These are phyloP conservation scores for Obelidium mucronatum DNA, from an alignment of 192 early-diverging fungal species.

Conservation along the genomic window DNA sequence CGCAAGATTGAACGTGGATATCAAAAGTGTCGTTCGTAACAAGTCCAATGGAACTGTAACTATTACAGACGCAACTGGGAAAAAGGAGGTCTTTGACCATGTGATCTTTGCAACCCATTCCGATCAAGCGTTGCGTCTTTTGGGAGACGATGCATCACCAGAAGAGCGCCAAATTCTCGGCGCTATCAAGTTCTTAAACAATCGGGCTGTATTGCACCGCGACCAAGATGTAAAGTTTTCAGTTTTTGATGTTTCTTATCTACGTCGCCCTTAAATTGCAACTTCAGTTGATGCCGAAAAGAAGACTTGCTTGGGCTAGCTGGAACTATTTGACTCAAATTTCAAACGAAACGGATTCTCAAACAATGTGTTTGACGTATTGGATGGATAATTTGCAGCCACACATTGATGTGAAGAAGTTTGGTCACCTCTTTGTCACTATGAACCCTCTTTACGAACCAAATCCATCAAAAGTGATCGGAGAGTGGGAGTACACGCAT, in stretches of 20 bases:
- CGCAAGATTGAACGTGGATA: slow-evolving; percentile 44
- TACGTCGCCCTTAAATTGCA: background rate
- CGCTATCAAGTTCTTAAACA: slow-evolving; percentile 53
- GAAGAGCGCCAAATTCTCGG: slow-evolving; percentile 58
- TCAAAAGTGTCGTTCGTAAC: slow-evolving; percentile 45
- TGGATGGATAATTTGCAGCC: slow-evolving; percentile 72
- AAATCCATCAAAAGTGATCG: slow-evolving; percentile 44
- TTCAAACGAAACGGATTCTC: slow-evolving; percentile 38
- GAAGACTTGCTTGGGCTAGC: slow-evolving; percentile 51
- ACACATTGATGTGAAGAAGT: slow-evolving; percentile 46
- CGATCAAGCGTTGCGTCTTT: slow-evolving; percentile 61
- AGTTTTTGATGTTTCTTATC: slow-evolving; percentile 15
- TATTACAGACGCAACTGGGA: slow-evolving; percentile 48
- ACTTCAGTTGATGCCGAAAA: slow-evolving; percentile 61
- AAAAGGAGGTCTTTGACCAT: slow-evolving; percentile 55
- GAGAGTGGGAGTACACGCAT: slow-evolving; percentile 59
- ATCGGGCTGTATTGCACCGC: slow-evolving; percentile 61
- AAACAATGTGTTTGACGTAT: slow-evolving; percentile 61
- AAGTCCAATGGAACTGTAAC: slow-evolving; percentile 19
- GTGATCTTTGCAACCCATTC: slow-evolving; percentile 68
- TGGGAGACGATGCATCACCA: slow-evolving; percentile 58
- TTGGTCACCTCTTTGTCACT: slow-evolving; percentile 64
- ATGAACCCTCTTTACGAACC: slow-evolving; percentile 66
- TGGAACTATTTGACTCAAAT: slow-evolving; percentile 66
- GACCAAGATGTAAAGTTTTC: slow-evolving; percentile 46